These are phyloP conservation scores for Trichoderma koningiopsis DNA, from an alignment of 2,329 filamentous ascomycete species.

Conservation along the genomic window DNA sequence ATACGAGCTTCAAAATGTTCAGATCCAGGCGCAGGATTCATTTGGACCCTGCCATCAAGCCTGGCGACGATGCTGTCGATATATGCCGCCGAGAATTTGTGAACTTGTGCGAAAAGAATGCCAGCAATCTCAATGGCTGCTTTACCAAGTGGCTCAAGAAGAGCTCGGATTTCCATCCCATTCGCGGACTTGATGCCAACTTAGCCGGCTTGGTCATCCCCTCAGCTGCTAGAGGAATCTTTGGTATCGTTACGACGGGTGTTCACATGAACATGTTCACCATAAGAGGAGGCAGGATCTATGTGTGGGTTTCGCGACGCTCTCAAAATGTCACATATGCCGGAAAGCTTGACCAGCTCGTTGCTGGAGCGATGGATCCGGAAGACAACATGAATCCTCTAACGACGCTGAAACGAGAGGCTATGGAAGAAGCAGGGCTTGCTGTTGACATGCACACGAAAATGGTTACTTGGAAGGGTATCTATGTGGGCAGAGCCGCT, in stretches of 20 bases:
- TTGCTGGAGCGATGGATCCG: slow-evolving; percentile 41
- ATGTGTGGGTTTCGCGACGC: slow-evolving; percentile 41
- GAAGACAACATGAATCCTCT: slow-evolving; percentile 35
- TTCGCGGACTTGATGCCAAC: slow-evolving; percentile 32
- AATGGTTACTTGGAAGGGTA: slow-evolving; percentile 27
- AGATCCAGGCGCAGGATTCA: slow-evolving; percentile 28
- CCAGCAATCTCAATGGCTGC: slow-evolving; percentile 32
- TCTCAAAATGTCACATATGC: slow-evolving; percentile 38
- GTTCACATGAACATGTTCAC: slow-evolving; percentile 44
- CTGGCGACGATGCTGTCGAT: slow-evolving; percentile 26
- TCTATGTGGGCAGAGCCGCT: slow-evolving; percentile 32
- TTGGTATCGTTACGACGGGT: slow-evolving; percentile 42
- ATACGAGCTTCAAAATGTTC: slow-evolving; percentile 29
- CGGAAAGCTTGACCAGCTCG: slow-evolving; percentile 42
- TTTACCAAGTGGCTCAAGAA: slow-evolving; percentile 35
- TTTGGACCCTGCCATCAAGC: slow-evolving; percentile 28
- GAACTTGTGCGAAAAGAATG: slow-evolving; percentile 34
- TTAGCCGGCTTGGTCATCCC: slow-evolving; percentile 36
- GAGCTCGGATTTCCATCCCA: slow-evolving; percentile 33
- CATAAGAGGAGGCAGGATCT: slow-evolving; percentile 32
- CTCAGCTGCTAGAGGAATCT: slow-evolving; percentile 39
- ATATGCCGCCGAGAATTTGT: slow-evolving; percentile 32
- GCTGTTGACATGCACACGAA: slow-evolving; percentile 32
- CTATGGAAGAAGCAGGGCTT: slow-evolving; percentile 40
- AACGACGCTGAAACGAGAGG: slow-evolving; percentile 38